A percentile compares a stretch with the other conserved stretches of the same genome.
Conservation (phyloP, 805 yeast genomes). For the Saturnispora gosingensis region DNA sequence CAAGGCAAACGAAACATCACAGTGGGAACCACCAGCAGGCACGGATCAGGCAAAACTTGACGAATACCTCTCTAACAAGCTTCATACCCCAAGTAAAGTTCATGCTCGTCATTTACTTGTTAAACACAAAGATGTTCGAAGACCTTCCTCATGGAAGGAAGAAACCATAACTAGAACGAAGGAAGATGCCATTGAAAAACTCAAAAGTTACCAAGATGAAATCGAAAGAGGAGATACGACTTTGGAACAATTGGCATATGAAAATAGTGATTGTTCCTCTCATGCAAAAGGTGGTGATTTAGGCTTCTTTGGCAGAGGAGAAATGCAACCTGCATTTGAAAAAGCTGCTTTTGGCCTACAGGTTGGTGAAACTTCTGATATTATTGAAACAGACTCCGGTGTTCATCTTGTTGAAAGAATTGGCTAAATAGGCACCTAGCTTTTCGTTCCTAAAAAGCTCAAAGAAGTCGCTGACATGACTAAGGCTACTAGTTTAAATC, state of each 20-base stretch:
- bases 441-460: too few species aligned
- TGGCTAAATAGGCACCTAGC: constrained; percentile 33
- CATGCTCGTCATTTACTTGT: constrained; percentile 75
- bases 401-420: constrained; percentile 83
- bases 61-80: constrained; percentile 40
- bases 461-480: too few species aligned
- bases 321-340: constrained; percentile 94
- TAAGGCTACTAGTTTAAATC: too few species aligned
- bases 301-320: constrained; percentile 81
- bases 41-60: constrained; percentile 55
- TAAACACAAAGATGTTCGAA: constrained; percentile 74
- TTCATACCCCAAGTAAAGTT: constrained; percentile 54
- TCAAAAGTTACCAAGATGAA: constrained; percentile 47
- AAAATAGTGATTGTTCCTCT: constrained; percentile 84
- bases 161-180: constrained; percentile 67
- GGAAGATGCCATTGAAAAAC: constrained; percentile 69
- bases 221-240: constrained; percentile 57
- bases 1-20: constrained; percentile 57
- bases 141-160: constrained; percentile 85
- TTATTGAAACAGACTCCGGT: constrained; percentile 87
- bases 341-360: constrained; percentile 73
- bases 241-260: constrained; percentile 63
- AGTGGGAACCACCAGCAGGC: constrained; percentile 89
- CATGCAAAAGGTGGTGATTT: constrained; percentile 86
- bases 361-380: constrained; percentile 73